Base-by-base conservation (phyloP, 768 basidiomycete genomes). In the Cytidiella melzeri region DNA sequence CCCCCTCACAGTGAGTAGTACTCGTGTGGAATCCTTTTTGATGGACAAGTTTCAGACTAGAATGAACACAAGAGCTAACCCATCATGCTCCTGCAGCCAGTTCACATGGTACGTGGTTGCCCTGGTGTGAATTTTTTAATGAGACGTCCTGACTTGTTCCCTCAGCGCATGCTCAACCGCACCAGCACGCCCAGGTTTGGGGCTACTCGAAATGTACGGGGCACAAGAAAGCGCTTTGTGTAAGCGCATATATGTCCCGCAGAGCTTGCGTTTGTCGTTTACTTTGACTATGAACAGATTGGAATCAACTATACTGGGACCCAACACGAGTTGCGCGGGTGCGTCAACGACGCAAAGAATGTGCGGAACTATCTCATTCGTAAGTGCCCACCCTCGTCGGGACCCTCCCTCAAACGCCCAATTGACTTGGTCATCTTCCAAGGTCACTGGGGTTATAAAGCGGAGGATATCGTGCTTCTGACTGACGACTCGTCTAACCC, bases 171-270 rank as follows among this genome's bases (percentile, higher is more conserved):
- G n/a, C n/a, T n/a, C 30, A 34, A 34, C 30, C 30, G 15, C 15
- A 21, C 6, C 10, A 15, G 7, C 38, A 10, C 18, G 13, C n/a
- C 10, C 19, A 48, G 5, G 7, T 39, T 24, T 56, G 91, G 71
- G 84, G 88, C 57, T 92, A 91, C 59, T 93, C 91, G 2, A 89
- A 91, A 57, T 96, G 94, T 61, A 90, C 70, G 18, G 90, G 92
- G 25, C 82, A 74, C 67, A 85, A 84, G 67, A 97, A 92, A 66
- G 95, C 92, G 0, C 73, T 98, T 10, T 86, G 85, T 50, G 90
- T 93, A 65, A 53, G 87, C 66, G 15, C 9, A n/a, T n/a, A n/a
- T n/a, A n/a, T n/a, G n/a, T n/a, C n/a, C n/a, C 21, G 38, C 20
- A 23, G 4, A 15, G 36, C 45, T 5, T 36, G 25, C 36, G 20